Base-by-base conservation (phyloP, 495 filamentous ascomycete species). In the Xylaria sp. region DNA sequence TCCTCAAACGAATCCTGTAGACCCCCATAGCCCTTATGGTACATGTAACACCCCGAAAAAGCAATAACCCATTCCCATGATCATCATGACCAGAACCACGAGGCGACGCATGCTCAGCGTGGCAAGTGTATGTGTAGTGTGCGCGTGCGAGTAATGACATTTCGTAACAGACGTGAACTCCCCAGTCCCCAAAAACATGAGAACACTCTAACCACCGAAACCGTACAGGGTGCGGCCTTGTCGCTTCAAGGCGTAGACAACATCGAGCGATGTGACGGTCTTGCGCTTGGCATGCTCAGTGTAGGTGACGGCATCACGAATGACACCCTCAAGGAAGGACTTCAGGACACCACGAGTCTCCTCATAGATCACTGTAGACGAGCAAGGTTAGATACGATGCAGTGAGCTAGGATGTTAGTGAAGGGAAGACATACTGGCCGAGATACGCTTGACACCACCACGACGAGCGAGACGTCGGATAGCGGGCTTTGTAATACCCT, bases 361-460 rank as follows among this genome's bases (percentile, higher is more conserved):
- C 84, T 99, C 97, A 90, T 99, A 99, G 92, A 99, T 90, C 88
- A 90, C 95, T 86, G 78, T 5, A 64, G 63, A 78, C 64, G 73
- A 68, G 67, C 9, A 12, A 9, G 70, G 77, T 87, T 76, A 86
- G 82, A 68, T 14, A 19, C 33, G 11, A n/a, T 69, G 48, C 61
- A 29, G 44, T 48, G 9, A 4, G 44, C 29, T 12, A 68, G 33
- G 37, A 61, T 24, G 40, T 55, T 7, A 29, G 15, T 5, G 44
- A 8, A 26, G 33, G 48, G 35, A 61, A 17, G 12, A 88, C 90
- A 76, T 89, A 92, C 90, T 95, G 84, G 93, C 93, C 80, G 97
- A 98, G 88, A 99, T 99, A 98, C 97, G 96, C 93, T 99, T 98
- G 88, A 98, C 95, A 94, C 95, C 95, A 86, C 95, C 95, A 93